Evolutionary conservation across 176 grass and related monocot species (phyloP).

Genomic region (Lolium perenne): DNA sequence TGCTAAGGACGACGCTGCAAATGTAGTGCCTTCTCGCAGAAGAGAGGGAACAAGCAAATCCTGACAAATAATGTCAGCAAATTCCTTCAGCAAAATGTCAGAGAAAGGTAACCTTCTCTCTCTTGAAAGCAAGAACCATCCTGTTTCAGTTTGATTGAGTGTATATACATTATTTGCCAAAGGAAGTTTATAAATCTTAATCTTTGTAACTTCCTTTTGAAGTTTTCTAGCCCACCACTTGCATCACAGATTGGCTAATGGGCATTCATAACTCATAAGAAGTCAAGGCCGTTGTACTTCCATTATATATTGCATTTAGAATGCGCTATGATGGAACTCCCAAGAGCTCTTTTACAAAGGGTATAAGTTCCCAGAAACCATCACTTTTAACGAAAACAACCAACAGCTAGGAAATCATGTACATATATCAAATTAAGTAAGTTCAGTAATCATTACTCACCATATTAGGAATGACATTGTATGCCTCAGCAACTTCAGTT

Average conservation of each 20-base stretch:
- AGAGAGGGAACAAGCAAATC: conserved; percentile 89
- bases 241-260: conserved; percentile 16
- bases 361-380: conserved; percentile 30
- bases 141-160: conserved; percentile 23
- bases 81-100: conserved; percentile 25
- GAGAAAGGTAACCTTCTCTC: conserved; percentile 20
- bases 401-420: conserved; percentile 24
- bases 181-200: conserved; percentile 9
- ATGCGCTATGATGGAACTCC: conserved; percentile 6
- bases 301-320: conserved; percentile 5
- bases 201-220: background rate
- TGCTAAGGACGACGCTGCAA: conserved; percentile 67
- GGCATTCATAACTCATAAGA: background rate
- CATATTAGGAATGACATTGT: conserved; percentile 91
- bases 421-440: conserved; percentile 13
- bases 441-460: conserved; percentile 48
- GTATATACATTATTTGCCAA: conserved; percentile 30
- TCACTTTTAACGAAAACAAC: conserved; percentile 2
- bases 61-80: conserved; percentile 54
- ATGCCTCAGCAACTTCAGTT: conserved; percentile 79
- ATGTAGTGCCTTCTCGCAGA: conserved; percentile 74
- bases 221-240: conserved; percentile 5
- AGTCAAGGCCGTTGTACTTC: conserved; percentile 8
- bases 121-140: conserved; percentile 40
- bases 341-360: conserved; percentile 23